These are phyloP conservation scores for Agrocybe pediades DNA, from an alignment of 768 basidiomycete species.

Conservation along the genomic window DNA sequence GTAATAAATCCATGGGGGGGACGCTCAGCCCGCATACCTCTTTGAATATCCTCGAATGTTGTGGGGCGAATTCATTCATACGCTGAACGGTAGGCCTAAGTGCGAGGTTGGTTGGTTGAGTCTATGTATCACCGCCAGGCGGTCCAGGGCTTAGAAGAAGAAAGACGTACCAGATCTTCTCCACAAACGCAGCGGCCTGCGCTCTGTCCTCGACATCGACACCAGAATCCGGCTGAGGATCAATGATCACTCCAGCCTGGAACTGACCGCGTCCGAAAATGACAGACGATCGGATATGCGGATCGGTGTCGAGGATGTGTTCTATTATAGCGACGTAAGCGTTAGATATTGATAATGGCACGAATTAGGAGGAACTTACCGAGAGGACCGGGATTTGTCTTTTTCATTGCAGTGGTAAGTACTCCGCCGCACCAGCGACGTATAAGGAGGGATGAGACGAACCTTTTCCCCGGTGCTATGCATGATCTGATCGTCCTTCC, in stretches of 20 bases:
- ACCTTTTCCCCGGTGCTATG: conserved; percentile 14
- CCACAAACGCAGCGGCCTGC: conserved; percentile 20
- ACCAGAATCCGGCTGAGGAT: conserved; percentile 6
- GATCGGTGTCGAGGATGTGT: conserved; percentile 11
- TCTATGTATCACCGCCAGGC: too few relatives aligned
- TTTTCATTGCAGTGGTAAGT: too few relatives aligned
- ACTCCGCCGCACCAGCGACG: not conserved
- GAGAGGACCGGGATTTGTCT: conserved; percentile 14
- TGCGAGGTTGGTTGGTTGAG: too few relatives aligned
- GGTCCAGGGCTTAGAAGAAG: not conserved
- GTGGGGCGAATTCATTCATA: conserved; percentile 42
- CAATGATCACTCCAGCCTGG: conserved; percentile 13
- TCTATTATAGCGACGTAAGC: not conserved
- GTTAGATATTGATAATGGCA: too few relatives aligned
- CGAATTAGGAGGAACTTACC: conserved; percentile 1
- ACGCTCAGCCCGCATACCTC: not conserved
- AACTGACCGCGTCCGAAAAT: conserved; percentile 15
- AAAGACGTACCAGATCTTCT: conserved; percentile 24
- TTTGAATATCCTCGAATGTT: conserved; percentile 48
- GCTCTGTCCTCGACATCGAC: conserved; percentile 24
- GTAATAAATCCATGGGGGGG: not conserved
- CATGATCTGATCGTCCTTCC: conserved; percentile 13
- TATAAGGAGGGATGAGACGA: not conserved
- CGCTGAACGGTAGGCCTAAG: conserved; percentile 41
- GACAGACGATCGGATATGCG: conserved; percentile 7